A percentile compares a stretch with the other conserved stretches of the same genome.
phyloP scores from a whole-genome alignment of 2,329 filamentous ascomycete species.

The Cladorrhinum sp. region DNA sequence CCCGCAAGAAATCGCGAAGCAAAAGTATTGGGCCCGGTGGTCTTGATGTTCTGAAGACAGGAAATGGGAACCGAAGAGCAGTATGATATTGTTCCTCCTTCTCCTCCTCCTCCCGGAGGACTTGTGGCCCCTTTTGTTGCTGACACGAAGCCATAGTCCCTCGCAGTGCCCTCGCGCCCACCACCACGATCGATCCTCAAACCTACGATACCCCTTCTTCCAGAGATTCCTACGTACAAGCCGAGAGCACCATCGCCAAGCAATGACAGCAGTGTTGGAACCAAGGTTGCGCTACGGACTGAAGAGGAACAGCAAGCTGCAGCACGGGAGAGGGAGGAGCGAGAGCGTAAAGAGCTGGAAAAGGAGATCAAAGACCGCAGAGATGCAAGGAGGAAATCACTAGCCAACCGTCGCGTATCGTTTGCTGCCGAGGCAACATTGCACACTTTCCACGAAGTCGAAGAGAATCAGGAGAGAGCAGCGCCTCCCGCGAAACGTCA shows the following conservation, averaged over 20 bases:
- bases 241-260: slow-evolving; percentile 44
- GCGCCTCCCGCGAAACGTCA: slow-evolving; percentile 37
- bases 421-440: slow-evolving; percentile 96
- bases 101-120: no score
- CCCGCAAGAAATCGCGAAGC: slow-evolving; percentile 73
- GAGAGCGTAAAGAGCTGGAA: slow-evolving; percentile 56
- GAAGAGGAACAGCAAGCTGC: slow-evolving; percentile 70
- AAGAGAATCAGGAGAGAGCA: slow-evolving; percentile 83
- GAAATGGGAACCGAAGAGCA: slow-evolving; percentile 73
- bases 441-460: slow-evolving; percentile 94
- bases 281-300: slow-evolving; percentile 62
- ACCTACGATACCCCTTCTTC: slow-evolving; percentile 65
- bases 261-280: slow-evolving; percentile 33
- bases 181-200: slow-evolving; percentile 74
- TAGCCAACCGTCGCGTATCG: slow-evolving; percentile 89
- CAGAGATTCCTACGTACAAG: slow-evolving; percentile 66
- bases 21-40: slow-evolving; percentile 95
- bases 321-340: slow-evolving; percentile 66
- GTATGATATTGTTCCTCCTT: slow-evolving; percentile 46
- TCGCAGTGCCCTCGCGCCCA: slow-evolving; percentile 50
- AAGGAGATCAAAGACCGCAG: slow-evolving; percentile 67
- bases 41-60: slow-evolving; percentile 74
- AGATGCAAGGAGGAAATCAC: slow-evolving; percentile 86
- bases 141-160: slow-evolving; percentile 42
- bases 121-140: slow-evolving; percentile 15